These are phyloP conservation scores for Acacia acuminata DNA, from an alignment of 306 rosid genomes.

Conservation along the genomic window DNA sequence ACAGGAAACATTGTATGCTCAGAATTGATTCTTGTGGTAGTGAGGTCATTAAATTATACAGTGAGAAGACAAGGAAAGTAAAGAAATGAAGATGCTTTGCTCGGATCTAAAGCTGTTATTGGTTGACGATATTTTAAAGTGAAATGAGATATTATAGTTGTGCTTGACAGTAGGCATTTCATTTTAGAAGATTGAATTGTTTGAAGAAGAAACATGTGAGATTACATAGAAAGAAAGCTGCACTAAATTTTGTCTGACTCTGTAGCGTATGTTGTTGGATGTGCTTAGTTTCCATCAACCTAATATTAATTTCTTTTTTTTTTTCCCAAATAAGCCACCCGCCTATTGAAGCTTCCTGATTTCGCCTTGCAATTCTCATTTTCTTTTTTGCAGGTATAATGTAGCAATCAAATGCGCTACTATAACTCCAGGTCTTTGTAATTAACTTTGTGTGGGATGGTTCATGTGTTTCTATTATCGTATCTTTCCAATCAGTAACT, in stretches of 20 bases:
- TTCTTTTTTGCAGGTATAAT: constrained; percentile 63
- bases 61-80: neutral
- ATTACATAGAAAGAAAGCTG: constrained; percentile 7
- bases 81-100: neutral
- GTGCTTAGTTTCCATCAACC: constrained; percentile 2
- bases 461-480: constrained; percentile 5
- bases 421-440: constrained; percentile 83
- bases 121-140: neutral
- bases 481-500: neutral
- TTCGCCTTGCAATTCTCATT: neutral
- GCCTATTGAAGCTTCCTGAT: constrained; percentile 8
- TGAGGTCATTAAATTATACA: neutral
- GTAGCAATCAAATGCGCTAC: constrained; percentile 99
- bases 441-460: neutral
- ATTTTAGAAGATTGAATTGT: constrained; percentile 1
- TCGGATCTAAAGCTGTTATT: neutral
- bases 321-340: neutral
- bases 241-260: neutral
- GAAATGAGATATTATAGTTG: neutral
- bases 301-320: constrained; percentile 4
- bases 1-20: neutral
- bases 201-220: constrained; percentile 1
- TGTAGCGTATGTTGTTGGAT: constrained; percentile 1
- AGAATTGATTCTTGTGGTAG: neutral
- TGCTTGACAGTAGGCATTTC: constrained; percentile 4